phyloP scores from a whole-genome alignment of 805 yeast genomes.

The Vanderwaltozyma tropicalis region DNA sequence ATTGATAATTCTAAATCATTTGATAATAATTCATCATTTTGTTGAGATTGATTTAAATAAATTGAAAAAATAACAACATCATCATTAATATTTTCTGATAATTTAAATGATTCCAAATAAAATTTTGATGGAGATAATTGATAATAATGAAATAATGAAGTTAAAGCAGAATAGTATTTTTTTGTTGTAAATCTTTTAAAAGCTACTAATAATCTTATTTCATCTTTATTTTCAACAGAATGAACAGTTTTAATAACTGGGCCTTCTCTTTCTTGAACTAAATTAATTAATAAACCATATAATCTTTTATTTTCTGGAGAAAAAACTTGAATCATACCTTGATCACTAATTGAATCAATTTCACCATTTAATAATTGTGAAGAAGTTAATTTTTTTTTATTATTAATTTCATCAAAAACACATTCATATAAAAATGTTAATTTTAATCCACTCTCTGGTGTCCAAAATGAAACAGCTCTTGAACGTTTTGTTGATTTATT shows the following conservation, averaged over 20 bases:
- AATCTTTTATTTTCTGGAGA: constrained; percentile 68
- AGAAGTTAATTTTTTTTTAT: constrained; percentile 4
- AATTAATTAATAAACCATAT: constrained; percentile 60
- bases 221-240: constrained; percentile 68
- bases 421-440: constrained; percentile 67
- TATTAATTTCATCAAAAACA: constrained; percentile 29
- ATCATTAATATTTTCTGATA: constrained; percentile 36
- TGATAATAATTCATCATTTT: constrained; percentile 29
- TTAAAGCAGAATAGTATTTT: constrained; percentile 76
- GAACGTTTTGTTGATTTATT: constrained; percentile 53
- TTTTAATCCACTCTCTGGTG: constrained; percentile 27
- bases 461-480: constrained; percentile 53
- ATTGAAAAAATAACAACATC: constrained; percentile 80
- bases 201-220: constrained; percentile 81
- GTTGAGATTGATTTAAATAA: constrained; percentile 60
- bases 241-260: constrained; percentile 79
- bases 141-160: constrained; percentile 81
- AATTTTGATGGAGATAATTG: constrained; percentile 76
- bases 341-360: constrained; percentile 64
- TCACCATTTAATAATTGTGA: constrained; percentile 30
- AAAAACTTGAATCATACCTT: constrained; percentile 65
- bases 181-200: constrained; percentile 77
- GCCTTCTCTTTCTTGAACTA: constrained; percentile 69
- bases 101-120: constrained; percentile 80
- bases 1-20: constrained; percentile 52